Conservation (phyloP, 2,329 filamentous ascomycete species). For the Ophiostoma ulmi region DNA sequence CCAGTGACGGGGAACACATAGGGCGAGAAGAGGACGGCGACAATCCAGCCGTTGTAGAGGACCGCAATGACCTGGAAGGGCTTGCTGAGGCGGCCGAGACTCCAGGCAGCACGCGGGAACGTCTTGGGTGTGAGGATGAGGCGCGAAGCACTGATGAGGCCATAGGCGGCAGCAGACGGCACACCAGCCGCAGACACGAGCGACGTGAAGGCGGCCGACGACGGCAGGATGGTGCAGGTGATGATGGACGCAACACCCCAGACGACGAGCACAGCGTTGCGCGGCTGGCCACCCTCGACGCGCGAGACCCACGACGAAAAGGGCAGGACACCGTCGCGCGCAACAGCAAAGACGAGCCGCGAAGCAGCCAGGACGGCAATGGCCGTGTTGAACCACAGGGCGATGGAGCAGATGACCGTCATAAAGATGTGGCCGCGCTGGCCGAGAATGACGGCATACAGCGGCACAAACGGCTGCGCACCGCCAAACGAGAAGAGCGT, state of each 20-base stretch:
- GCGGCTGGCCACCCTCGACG: conserved; percentile 23
- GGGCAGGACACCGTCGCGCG: conserved; percentile 25
- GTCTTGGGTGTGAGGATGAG: conserved; percentile 22
- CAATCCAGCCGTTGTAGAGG: conserved; percentile 24
- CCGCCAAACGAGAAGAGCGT: conserved; percentile 22
- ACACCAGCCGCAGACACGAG: conserved; percentile 24
- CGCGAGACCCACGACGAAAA: conserved; percentile 21
- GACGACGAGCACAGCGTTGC: conserved; percentile 26
- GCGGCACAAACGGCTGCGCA: conserved; percentile 24
- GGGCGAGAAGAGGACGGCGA: conserved; percentile 24
- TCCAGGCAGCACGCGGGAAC: conserved; percentile 24
- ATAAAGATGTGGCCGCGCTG: conserved; percentile 24
- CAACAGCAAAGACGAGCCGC: conserved; percentile 25
- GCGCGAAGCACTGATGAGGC: conserved; percentile 17
- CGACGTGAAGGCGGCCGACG: conserved; percentile 25
- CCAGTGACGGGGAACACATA: conserved; percentile 23
- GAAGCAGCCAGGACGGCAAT: conserved; percentile 25
- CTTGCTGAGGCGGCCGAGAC: conserved; percentile 24
- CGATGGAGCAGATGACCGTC: conserved; percentile 24
- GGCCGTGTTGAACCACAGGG: conserved; percentile 26
- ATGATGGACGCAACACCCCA: conserved; percentile 23
- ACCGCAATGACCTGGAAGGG: conserved; percentile 23
- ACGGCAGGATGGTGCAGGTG: conserved; percentile 25
- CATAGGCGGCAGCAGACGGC: conserved; percentile 24
- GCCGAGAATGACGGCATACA: conserved; percentile 24